phyloP scores from a whole-genome alignment of 371 early-diverging fungal species.

The Mortierella sp. region DNA sequence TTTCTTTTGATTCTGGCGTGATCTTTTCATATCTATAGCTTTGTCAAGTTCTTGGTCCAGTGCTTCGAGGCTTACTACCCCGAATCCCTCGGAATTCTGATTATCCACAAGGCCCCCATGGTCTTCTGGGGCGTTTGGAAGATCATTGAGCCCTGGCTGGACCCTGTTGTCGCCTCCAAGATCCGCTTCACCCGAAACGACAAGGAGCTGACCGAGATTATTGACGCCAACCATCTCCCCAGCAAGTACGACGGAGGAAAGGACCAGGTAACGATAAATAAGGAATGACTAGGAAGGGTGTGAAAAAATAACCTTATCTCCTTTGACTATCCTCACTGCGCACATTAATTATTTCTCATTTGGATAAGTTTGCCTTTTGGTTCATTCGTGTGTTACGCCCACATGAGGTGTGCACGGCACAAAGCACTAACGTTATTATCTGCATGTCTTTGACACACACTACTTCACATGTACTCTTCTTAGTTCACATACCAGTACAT shows the following conservation, averaged over 20 bases:
- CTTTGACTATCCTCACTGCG: neutral
- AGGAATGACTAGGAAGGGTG: slow-evolving; percentile 25
- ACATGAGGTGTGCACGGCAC: neutral
- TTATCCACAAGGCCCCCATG: slow-evolving; percentile 91
- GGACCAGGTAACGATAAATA: slow-evolving; percentile 55
- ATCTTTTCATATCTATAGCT: slow-evolving; percentile 66
- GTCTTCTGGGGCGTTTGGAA: slow-evolving; percentile 90
- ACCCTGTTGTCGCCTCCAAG: slow-evolving; percentile 93
- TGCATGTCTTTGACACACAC: neutral
- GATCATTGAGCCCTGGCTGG: slow-evolving; percentile 86
- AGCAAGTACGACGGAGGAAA: slow-evolving; percentile 51
- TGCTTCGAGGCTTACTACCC: slow-evolving; percentile 93
- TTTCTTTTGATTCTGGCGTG: neutral
- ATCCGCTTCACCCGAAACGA: slow-evolving; percentile 85
- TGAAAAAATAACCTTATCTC: neutral
- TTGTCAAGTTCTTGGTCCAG: slow-evolving; percentile 85
- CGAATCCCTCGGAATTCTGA: slow-evolving; percentile 84
- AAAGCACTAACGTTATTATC: neutral
- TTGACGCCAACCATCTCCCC: slow-evolving; percentile 62
- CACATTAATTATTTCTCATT: neutral
- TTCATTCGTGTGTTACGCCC: neutral
- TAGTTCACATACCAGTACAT: slow-evolving; percentile 44
- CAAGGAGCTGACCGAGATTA: slow-evolving; percentile 68
- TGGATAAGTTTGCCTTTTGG: neutral
- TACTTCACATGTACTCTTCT: neutral